These are phyloP conservation scores for Byssoonygena ceratinophila DNA, from an alignment of 2,329 filamentous ascomycete species.

Conservation along the genomic window DNA sequence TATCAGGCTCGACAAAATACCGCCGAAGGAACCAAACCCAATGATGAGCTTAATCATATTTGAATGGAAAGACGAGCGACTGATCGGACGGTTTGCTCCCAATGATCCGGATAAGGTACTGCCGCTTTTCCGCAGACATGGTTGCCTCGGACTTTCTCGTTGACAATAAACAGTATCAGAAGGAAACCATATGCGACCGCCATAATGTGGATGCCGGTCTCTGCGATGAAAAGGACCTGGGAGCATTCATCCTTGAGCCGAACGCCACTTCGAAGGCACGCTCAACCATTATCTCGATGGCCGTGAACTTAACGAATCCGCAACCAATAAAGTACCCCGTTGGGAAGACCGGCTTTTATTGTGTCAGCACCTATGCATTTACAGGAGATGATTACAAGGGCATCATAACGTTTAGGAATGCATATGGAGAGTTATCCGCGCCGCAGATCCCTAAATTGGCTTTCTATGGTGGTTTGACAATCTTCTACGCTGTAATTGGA, in stretches of 20 bases:
- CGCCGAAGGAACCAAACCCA: constrained; percentile 54
- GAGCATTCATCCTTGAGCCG: constrained; percentile 69
- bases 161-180: constrained; percentile 30
- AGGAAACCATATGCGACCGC: constrained; percentile 65
- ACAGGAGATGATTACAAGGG: constrained; percentile 60
- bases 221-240: constrained; percentile 68
- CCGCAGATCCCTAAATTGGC: constrained; percentile 94
- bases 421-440: constrained; percentile 88
- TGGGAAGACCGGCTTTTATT: constrained; percentile 91
- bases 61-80: constrained; percentile 76
- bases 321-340: constrained; percentile 66
- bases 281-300: constrained; percentile 64
- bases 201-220: constrained; percentile 56
- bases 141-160: background rate
- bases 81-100: constrained; percentile 60
- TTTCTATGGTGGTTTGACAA: constrained; percentile 89
- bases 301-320: constrained; percentile 69
- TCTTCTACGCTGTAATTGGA: constrained; percentile 80
- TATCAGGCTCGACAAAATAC: constrained; percentile 61
- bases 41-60: constrained; percentile 80
- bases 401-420: constrained; percentile 84
- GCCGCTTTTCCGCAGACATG: background rate
- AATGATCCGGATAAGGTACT: constrained; percentile 47
- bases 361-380: constrained; percentile 68
- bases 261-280: constrained; percentile 63